Evolutionary conservation across 352 stramenopile genomes (phyloP).

Genomic region (Blastocystis sp.): DNA sequence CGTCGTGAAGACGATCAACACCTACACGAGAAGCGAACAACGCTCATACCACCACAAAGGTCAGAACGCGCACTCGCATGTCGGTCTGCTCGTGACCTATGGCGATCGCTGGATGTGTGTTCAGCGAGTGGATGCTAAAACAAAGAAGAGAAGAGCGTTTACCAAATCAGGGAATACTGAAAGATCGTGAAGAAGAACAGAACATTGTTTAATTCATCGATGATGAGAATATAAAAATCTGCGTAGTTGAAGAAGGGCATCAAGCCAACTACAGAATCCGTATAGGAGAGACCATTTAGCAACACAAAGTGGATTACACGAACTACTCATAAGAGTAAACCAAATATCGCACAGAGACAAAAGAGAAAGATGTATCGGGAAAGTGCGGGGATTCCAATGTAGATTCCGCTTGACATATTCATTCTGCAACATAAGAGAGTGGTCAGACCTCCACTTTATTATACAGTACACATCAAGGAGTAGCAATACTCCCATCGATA

Average conservation of each 20-base stretch:
- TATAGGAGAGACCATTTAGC: background rate
- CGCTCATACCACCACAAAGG: background rate
- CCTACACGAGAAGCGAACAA: background rate
- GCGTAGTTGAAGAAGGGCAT: slow-evolving; percentile 19
- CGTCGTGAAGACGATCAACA: background rate
- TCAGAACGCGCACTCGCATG: background rate
- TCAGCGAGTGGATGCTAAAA: slow-evolving; percentile 45
- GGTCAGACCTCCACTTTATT: background rate
- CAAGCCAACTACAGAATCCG: background rate
- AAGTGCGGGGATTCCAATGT: background rate
- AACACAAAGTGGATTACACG: slow-evolving; percentile 13
- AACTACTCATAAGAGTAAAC: background rate
- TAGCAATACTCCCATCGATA: background rate
- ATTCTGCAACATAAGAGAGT: background rate
- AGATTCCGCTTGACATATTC: background rate
- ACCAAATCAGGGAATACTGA: background rate
- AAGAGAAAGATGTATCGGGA: background rate
- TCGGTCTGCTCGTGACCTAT: background rate
- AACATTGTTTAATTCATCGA: background rate
- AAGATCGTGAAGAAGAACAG: slow-evolving; percentile 22
- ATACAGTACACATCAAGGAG: background rate
- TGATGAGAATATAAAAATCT: background rate
- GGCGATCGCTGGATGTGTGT: background rate
- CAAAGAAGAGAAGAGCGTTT: background rate
- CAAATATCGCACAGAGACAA: background rate